Conservation (phyloP, 2,329 filamentous ascomycete species). For the Neopestalotiopsis rosae region DNA sequence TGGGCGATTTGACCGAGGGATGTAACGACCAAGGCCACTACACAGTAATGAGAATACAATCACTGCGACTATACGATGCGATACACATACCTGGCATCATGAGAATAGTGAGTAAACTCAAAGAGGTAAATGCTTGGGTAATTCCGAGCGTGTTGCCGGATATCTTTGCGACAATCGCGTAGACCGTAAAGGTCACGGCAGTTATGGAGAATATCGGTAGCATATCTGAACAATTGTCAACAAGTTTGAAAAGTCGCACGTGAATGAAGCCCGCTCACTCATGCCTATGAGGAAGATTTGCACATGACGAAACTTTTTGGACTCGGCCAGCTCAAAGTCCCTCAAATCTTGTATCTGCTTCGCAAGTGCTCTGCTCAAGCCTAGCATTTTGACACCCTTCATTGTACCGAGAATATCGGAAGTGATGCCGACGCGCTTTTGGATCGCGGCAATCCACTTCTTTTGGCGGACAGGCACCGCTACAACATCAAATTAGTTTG, state of each 20-base stretch:
- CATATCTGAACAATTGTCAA: conserved; percentile 3
- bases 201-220: conserved; percentile 4
- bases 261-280: neutral
- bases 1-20: neutral
- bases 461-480: conserved; percentile 10
- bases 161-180: conserved; percentile 15
- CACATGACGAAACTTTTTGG: conserved; percentile 12
- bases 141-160: conserved; percentile 10
- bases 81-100: conserved; percentile 4
- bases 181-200: conserved; percentile 16
- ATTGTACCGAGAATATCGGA: conserved; percentile 13
- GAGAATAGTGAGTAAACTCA: conserved; percentile 4
- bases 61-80: neutral
- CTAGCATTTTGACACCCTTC: conserved; percentile 15
- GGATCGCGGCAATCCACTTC: conserved; percentile 15
- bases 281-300: conserved; percentile 5
- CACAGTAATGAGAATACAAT: neutral
- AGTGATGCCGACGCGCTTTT: conserved; percentile 17
- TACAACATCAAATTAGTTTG: neutral
- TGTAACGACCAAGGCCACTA: conserved; percentile 10
- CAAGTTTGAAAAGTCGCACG: neutral
- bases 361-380: conserved; percentile 4
- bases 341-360: conserved; percentile 16
- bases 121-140: conserved; percentile 12
- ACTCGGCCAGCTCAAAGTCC: conserved; percentile 15